Conservation (phyloP, 2,329 filamentous ascomycete species). For the Alternaria sp. region DNA sequence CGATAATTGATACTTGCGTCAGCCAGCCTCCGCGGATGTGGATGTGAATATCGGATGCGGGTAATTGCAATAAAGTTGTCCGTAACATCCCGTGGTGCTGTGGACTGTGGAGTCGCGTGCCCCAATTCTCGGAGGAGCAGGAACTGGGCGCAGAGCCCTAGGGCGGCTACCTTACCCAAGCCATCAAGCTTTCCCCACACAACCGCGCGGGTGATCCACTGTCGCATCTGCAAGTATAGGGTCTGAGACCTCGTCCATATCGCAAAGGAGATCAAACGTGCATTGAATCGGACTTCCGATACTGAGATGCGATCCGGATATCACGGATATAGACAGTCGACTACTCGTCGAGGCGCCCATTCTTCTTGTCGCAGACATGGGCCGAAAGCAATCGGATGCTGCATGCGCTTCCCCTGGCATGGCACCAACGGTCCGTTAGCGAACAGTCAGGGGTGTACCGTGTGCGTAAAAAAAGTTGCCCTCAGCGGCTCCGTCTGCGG, state of each 20-base stretch:
- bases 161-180: constrained; percentile 14
- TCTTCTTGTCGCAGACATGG: constrained; percentile 10
- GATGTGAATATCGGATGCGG: background rate
- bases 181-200: constrained; percentile 43
- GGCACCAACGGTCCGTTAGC: constrained; percentile 12
- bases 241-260: background rate
- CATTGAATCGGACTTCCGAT: background rate
- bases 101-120: constrained; percentile 13
- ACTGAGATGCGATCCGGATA: background rate
- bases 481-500: constrained; percentile 5
- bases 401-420: constrained; percentile 7
- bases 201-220: constrained; percentile 14
- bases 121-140: constrained; percentile 12
- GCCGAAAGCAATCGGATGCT: constrained; percentile 1
- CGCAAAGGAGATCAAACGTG: background rate
- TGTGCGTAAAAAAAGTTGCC: constrained; percentile 10
- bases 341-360: background rate
- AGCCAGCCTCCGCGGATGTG: background rate
- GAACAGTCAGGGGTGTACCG: constrained; percentile 4
- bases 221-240: constrained; percentile 8
- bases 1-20: background rate
- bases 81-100: constrained; percentile 10
- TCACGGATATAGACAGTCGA: background rate
- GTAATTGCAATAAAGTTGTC: background rate
- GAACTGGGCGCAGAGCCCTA: constrained; percentile 5